Base-by-base conservation (phyloP, 352 stramenopile species). In the Aphanomyces euteiches region DNA sequence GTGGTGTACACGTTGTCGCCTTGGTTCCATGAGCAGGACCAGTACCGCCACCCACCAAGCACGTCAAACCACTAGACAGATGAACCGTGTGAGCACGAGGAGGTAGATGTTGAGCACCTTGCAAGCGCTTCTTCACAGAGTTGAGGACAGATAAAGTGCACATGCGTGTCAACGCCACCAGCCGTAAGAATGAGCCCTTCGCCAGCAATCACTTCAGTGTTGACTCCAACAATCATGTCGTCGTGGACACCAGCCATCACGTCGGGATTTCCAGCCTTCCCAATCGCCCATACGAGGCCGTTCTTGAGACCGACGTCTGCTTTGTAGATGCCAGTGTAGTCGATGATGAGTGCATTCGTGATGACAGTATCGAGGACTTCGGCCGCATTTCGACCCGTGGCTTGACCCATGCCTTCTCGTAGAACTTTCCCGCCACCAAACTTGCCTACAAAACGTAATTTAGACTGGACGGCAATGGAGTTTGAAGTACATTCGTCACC, bases 131-230 rank as follows among this genome's bases (percentile, higher is more conserved):
- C 95, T 7, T 96, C 94, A 72, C 85, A 95, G 43, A 98, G 85
- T 74, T 97, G 91, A 3, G 96, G 96, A 74, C 96, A 99, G 74
- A 99, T 99, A 72, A 96, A 99, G 79, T 99, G 96, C 45, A 98
- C 88, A 74, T 99, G 96, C 12, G 95, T 90, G 77, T 99, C 96
- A 53, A 98, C 90, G 38, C 91, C 96, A 57, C 96, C 96, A 21
- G 96, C 91, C 6, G 96, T 98, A 7, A 99, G 67, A 81, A 99
- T 97, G 66, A 98, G 78, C 13, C 94, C 95, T 83, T 98, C 96
- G 59, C 91, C 96, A 10, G 96, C 96, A 78, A 99, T 98, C 12
- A 97, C 96, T 79, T 99, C 94, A 0, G 95, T 98, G 73, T 92
- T 95, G 39, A 96, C 84, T 64, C 89, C 90, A 7, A 97, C 83